Evolutionary conservation across 1,284 basidiomycete genomes (phyloP).

Genomic region (Hemileia vastatrix): DNA sequence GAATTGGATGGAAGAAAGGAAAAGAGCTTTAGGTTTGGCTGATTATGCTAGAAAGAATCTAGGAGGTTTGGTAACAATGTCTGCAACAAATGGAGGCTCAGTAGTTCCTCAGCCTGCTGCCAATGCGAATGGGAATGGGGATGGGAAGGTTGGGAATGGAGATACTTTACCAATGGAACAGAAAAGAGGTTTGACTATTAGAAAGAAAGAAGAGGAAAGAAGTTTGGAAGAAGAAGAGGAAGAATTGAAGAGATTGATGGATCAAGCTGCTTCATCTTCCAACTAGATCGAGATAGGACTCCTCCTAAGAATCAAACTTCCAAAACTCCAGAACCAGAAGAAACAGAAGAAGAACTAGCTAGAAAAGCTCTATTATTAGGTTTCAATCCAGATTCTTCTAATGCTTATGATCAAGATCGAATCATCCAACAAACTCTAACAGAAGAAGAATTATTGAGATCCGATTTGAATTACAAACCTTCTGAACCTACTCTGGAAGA

Average conservation of each 20-base stretch:
- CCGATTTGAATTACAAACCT: conserved; percentile 36
- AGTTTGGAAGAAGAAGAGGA: no score
- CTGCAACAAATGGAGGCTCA: background rate
- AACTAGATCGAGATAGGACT: background rate
- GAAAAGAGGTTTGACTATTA: no score
- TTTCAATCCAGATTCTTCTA: background rate
- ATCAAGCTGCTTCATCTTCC: background rate
- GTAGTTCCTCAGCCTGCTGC: no score
- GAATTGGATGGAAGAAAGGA: conserved; percentile 38
- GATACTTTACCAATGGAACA: no score
- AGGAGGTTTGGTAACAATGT: background rate
- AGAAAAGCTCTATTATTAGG: background rate
- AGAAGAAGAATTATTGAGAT: conserved; percentile 33
- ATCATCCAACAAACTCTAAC: conserved; percentile 5
- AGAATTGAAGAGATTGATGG: background rate
- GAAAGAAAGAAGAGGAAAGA: no score
- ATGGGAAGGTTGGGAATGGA: no score
- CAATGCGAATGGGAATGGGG: no score
- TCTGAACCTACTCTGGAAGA: conserved; percentile 61
- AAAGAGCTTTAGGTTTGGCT: conserved; percentile 30
- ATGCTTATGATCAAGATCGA: background rate
- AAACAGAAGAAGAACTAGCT: background rate
- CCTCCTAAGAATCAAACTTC: background rate
- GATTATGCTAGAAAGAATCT: conserved; percentile 18
- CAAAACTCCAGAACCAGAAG: background rate